Conservation (phyloP, 331 rosid species). For the Pyracantha coccinea region DNA sequence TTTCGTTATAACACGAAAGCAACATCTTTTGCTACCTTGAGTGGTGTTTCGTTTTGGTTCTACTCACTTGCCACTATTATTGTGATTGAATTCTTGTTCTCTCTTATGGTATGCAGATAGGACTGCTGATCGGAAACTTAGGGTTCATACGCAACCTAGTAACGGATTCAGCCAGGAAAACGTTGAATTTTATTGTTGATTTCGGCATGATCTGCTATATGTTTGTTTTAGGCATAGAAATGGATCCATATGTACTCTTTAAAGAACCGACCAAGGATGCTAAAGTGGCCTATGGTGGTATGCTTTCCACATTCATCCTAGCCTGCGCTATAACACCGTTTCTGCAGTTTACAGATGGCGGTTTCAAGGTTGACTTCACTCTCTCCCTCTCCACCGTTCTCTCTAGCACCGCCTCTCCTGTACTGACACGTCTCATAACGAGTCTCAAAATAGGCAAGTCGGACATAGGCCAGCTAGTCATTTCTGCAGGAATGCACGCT, state of each 20-base stretch:
- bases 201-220: conserved; percentile 84
- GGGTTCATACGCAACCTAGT: conserved; percentile 18
- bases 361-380: conserved; percentile 21
- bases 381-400: conserved; percentile 49
- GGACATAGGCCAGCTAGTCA: conserved; percentile 86
- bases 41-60: background rate
- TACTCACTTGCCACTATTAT: background rate
- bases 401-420: conserved; percentile 77
- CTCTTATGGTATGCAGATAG: conserved; percentile 41
- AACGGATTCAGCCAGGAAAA: conserved; percentile 8
- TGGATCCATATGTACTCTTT: conserved; percentile 54
- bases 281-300: conserved; percentile 52
- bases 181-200: conserved; percentile 58
- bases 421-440: conserved; percentile 65
- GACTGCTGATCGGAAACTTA: conserved; percentile 55
- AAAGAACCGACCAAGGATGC: conserved; percentile 38
- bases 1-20: background rate
- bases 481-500: conserved; percentile 78
- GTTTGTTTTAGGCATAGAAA: conserved; percentile 85
- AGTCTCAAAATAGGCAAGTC: conserved; percentile 76
- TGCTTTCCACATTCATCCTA: conserved; percentile 46
- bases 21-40: background rate
- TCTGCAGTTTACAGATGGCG: conserved; percentile 18
- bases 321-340: conserved; percentile 36
- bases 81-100: background rate